phyloP scores from a whole-genome alignment of 371 early-diverging fungal species.

The Rhizopus microsporus region DNA sequence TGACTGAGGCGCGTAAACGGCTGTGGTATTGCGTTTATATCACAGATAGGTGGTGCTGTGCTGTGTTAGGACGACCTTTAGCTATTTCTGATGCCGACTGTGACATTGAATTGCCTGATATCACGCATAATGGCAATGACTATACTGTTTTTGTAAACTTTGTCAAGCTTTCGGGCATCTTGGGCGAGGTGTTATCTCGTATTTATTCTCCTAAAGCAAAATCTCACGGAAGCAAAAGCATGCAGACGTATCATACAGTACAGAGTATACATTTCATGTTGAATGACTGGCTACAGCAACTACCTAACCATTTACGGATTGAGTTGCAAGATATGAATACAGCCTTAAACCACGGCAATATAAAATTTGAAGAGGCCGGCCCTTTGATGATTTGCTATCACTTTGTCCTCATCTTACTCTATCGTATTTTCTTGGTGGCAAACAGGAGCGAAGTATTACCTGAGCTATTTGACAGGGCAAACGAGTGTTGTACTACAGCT shows the following conservation, averaged over 20 bases:
- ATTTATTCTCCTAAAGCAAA: conserved; percentile 49
- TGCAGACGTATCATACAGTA: conserved; percentile 29
- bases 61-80: conserved; percentile 47
- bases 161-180: conserved; percentile 41
- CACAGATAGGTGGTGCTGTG: conserved; percentile 47
- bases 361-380: conserved; percentile 29
- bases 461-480: conserved; percentile 26
- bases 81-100: conserved; percentile 52
- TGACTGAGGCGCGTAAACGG: conserved; percentile 34
- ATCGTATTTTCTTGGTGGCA: conserved; percentile 49
- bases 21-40: conserved; percentile 46
- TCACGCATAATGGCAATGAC: conserved; percentile 22
- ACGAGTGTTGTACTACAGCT: conserved; percentile 45
- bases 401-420: conserved; percentile 46
- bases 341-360: not conserved
- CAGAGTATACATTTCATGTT: conserved; percentile 33
- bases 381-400: conserved; percentile 52
- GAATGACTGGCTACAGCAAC: conserved; percentile 33
- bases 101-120: conserved; percentile 44
- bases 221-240: conserved; percentile 28
- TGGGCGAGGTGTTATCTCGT: conserved; percentile 45
- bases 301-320: conserved; percentile 34
- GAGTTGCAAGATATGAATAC: conserved; percentile 16
- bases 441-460: conserved; percentile 19
- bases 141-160: conserved; percentile 42